phyloP scores from a whole-genome alignment of 129 eudicot genomes.

The Pulicaria dysenterica region DNA sequence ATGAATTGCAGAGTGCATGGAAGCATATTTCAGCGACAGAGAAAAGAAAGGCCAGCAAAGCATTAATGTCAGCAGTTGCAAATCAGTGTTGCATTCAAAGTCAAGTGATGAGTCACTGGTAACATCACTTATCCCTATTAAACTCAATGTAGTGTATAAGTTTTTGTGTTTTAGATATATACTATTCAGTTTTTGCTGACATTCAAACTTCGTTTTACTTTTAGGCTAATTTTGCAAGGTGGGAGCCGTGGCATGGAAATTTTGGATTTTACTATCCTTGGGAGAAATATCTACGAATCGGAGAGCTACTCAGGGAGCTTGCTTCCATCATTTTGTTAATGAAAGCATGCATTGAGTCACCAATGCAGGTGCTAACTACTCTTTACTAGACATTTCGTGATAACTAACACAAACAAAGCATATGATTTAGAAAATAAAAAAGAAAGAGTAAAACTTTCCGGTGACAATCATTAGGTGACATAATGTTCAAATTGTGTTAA shows the following conservation, averaged over 20 bases:
- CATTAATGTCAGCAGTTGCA: slow-evolving; percentile 49
- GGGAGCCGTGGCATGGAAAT: slow-evolving; percentile 99
- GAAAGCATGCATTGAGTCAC: slow-evolving; percentile 59
- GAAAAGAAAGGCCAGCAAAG: slow-evolving; percentile 47
- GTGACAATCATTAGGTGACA: not conserved
- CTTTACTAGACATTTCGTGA: not conserved
- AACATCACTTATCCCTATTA: slow-evolving; percentile 17
- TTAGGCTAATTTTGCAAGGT: slow-evolving; percentile 74
- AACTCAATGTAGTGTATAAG: not conserved
- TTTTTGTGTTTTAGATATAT: not conserved
- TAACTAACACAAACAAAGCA: not conserved
- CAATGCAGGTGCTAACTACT: slow-evolving; percentile 51
- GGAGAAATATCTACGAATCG: slow-evolving; percentile 68
- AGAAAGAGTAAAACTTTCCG: not conserved
- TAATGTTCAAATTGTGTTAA: slow-evolving; percentile 16
- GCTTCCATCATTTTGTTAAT: slow-evolving; percentile 57
- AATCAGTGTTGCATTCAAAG: slow-evolving; percentile 66
- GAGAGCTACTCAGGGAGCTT: slow-evolving; percentile 67
- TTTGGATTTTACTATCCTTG: slow-evolving; percentile 75
- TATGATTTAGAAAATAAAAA: not conserved
- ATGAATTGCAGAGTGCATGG: slow-evolving; percentile 62
- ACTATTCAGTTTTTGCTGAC: not conserved
- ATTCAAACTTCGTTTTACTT: slow-evolving; percentile 3
- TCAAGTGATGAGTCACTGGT: slow-evolving; percentile 83
- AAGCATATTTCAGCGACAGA: slow-evolving; percentile 50